phyloP scores from a whole-genome alignment of 768 basidiomycete species.

The Auricularia cornea region DNA sequence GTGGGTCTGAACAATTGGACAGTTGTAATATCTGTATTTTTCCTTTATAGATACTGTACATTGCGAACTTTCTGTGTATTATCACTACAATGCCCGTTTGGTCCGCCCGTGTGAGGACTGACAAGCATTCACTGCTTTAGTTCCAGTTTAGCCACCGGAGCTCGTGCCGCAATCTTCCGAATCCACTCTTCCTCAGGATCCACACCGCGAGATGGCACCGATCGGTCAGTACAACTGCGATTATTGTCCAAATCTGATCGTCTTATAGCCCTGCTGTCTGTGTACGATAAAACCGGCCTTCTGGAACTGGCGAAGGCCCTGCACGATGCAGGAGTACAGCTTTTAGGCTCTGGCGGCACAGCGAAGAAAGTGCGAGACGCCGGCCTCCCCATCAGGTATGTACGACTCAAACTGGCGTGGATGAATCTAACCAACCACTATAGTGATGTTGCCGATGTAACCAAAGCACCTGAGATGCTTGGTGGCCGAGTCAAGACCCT shows the following conservation, averaged over 20 bases:
- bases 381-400: slow-evolving; percentile 83
- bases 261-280: slow-evolving; percentile 73
- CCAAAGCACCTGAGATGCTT: slow-evolving; percentile 97
- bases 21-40: too few species aligned
- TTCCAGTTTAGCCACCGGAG: too few species aligned
- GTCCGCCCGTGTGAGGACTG: too few species aligned
- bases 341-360: slow-evolving; percentile 94
- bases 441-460: slow-evolving; percentile 96
- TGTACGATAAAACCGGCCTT: slow-evolving; percentile 91
- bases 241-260: background rate
- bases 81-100: too few species aligned
- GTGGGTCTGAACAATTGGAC: too few species aligned
- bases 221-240: slow-evolving; percentile 1
- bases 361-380: slow-evolving; percentile 96
- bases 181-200: too few species aligned
- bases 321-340: slow-evolving; percentile 67
- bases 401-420: slow-evolving; percentile 12
- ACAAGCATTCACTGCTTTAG: too few species aligned
- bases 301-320: slow-evolving; percentile 86
- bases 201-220: slow-evolving; percentile 4
- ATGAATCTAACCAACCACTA: background rate
- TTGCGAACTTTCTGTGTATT: too few species aligned
- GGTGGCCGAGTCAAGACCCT: slow-evolving; percentile 97
- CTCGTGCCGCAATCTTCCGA: too few species aligned
- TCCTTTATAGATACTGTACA: too few species aligned